Evolutionary conservation across 257 asterid genomes (phyloP), one percentile per base, ranked within the genome.

Genomic region (Gentiana macrophylla): DNA sequence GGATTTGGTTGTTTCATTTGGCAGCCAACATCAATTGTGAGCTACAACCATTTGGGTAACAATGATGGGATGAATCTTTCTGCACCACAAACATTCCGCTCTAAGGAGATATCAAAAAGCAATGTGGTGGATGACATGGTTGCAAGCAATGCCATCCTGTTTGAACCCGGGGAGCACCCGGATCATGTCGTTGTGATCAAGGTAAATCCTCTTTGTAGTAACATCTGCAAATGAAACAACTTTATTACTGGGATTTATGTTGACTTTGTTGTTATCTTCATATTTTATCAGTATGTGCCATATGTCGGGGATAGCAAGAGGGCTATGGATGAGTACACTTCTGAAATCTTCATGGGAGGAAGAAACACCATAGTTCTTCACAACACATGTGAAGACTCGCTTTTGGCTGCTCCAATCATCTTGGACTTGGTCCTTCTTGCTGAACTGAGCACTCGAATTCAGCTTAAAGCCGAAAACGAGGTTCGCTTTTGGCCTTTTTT

Each of bases 41-140:
- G 97, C 79, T 92, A 92, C 75, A 92, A 92, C 79, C 98, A 92
- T 70, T 68, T 92, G 62, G 98, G 98, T 53, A 92, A 92, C 86
- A 92, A 92, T 37, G 98, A 92, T 1, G 98, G 98, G 24, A 85
- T 92, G 97, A 92, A 92, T 59, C 82, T 92, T 3, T 88, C 97
- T 0, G 98, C 98, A 24, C 97, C 97, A 12, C 97, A 92, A 63
- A 92, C 98, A 11, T 92, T 88, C 83, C 83, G 98, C 12, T 92
- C 98, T 35, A 92, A 92, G 70, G 98, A 92, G 86, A 92, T 92
- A 53, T 92, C 98, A 0, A 92, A 92, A 62, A 92, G 98, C 72
- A 92, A 92, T 54, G 98, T 92, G 53, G 98, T 92, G 15, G 98
- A 92, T 60, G 98, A 92, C 72, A 88, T 92, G 98, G 98, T 92